Percentiles rank a stretch among this genome's conserved stretches.
phyloP scores from a whole-genome alignment of 2,329 filamentous ascomycete species.

The Seiridium cupressi region DNA sequence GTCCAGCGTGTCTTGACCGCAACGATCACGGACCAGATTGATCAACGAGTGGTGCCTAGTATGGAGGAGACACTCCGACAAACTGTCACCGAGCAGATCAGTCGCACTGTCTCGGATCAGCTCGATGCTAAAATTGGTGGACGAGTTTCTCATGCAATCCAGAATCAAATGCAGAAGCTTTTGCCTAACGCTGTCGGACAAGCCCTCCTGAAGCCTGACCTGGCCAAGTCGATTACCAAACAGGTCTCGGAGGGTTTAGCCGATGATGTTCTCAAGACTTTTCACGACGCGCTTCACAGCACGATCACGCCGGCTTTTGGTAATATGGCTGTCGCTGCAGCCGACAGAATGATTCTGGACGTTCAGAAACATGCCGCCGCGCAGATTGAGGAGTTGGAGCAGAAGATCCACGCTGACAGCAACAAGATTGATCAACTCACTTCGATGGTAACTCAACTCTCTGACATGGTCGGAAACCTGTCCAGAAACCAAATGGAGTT shows the following conservation, averaged over 20 bases:
- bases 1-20: conserved; percentile 71
- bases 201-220: conserved; percentile 70
- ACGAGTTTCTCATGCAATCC: conserved; percentile 63
- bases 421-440: conserved; percentile 74
- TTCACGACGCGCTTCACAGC: conserved; percentile 57
- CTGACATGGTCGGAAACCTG: conserved; percentile 69
- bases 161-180: conserved; percentile 69
- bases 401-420: conserved; percentile 50
- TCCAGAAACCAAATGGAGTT: conserved; percentile 66
- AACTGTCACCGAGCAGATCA: conserved; percentile 67
- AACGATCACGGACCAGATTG: conserved; percentile 75
- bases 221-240: conserved; percentile 71
- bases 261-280: conserved; percentile 66
- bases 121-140: conserved; percentile 67
- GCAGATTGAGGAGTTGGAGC: conserved; percentile 48
- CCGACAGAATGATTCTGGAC: conserved; percentile 66
- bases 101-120: conserved; percentile 68
- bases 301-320: conserved; percentile 67
- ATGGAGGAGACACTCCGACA: conserved; percentile 66
- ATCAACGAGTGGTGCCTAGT: conserved; percentile 71
- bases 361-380: conserved; percentile 62
- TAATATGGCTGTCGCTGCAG: conserved; percentile 61
- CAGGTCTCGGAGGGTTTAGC: conserved; percentile 66
- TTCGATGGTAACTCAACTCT: conserved; percentile 62
- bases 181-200: conserved; percentile 67